phyloP scores from a whole-genome alignment of 306 rosid genomes.

The Fragaria ananassa region DNA sequence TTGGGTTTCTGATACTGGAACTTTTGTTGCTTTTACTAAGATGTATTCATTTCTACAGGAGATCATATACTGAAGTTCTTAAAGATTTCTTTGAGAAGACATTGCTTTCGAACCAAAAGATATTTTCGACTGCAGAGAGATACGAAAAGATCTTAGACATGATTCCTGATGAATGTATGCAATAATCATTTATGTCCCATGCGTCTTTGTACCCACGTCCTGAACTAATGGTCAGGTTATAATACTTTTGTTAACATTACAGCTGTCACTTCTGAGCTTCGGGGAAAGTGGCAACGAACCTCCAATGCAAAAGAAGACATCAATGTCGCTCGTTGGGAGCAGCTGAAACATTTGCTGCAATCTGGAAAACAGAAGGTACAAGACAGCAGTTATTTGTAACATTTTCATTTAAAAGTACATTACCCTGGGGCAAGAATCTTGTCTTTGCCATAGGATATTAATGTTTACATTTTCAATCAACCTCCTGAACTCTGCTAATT shows the following conservation, averaged over 20 bases:
- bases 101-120: slow-evolving; percentile 58
- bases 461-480: neutral
- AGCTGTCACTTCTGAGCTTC: slow-evolving; percentile 81
- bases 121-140: slow-evolving; percentile 76
- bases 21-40: slow-evolving; percentile 31
- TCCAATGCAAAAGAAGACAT: slow-evolving; percentile 62
- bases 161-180: slow-evolving; percentile 79
- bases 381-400: slow-evolving; percentile 5
- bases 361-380: slow-evolving; percentile 72
- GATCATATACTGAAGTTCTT: slow-evolving; percentile 56
- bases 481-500: neutral
- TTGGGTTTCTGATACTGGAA: slow-evolving; percentile 21
- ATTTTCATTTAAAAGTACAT: neutral
- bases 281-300: slow-evolving; percentile 81
- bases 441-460: neutral
- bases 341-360: slow-evolving; percentile 65
- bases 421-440: neutral
- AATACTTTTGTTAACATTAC: slow-evolving; percentile 34
- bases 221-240: slow-evolving; percentile 13
- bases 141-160: slow-evolving; percentile 72
- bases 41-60: slow-evolving; percentile 43
- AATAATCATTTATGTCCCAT: slow-evolving; percentile 1
- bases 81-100: slow-evolving; percentile 60
- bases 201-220: slow-evolving; percentile 7
- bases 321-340: slow-evolving; percentile 76